Evolutionary conservation across 1,284 basidiomycete genomes (phyloP).

Genomic region (Heterobasidion occidentale): DNA sequence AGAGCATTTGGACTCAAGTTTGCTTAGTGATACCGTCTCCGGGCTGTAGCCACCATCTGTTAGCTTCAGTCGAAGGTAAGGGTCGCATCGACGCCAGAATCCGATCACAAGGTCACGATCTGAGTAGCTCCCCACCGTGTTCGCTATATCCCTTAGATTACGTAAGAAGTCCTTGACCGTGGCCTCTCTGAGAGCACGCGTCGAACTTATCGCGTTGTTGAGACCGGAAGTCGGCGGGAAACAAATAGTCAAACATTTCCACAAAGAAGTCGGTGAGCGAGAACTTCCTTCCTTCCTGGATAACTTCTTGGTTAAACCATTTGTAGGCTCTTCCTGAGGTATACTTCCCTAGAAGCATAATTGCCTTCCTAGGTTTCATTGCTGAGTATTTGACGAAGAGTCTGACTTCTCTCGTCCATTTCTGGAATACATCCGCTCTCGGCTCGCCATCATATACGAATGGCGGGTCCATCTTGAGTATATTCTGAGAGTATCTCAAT

Average conservation of each 20-base stretch:
- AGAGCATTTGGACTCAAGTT: neutral
- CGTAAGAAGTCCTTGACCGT: neutral
- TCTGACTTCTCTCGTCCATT: neutral
- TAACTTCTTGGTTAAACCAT: neutral
- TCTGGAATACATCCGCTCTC: neutral
- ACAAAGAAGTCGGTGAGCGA: neutral
- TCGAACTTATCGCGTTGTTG: neutral
- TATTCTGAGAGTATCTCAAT: neutral
- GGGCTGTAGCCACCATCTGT: neutral
- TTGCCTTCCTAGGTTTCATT: neutral
- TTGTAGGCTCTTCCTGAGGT: neutral
- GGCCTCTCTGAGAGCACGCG: neutral
- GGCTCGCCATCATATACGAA: neutral
- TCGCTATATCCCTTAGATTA: neutral
- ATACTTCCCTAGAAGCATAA: neutral
- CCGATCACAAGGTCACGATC: neutral
- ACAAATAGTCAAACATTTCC: constrained; percentile 3
- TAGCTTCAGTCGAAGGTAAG: neutral
- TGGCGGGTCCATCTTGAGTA: neutral
- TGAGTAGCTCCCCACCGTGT: neutral
- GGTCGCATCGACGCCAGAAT: neutral
- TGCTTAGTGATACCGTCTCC: neutral
- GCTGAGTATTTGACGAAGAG: neutral
- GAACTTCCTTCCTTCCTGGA: neutral
- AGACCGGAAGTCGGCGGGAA: neutral